Evolutionary conservation across 2,329 filamentous ascomycete genomes (phyloP).

Genomic region (Cordyceps javanica): DNA sequence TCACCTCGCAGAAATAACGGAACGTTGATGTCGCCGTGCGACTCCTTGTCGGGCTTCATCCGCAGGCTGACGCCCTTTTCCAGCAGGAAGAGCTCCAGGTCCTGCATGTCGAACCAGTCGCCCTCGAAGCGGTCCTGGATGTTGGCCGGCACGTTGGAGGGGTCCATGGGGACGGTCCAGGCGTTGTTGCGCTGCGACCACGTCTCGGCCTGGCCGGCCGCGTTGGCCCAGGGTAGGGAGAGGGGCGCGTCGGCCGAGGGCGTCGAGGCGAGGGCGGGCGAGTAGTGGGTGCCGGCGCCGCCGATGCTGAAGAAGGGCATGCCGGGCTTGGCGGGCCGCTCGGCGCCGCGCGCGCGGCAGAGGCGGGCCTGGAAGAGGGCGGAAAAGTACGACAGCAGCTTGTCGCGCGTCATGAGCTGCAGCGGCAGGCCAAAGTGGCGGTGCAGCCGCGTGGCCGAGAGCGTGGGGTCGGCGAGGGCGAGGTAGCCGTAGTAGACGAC

Average conservation of each 20-base stretch:
- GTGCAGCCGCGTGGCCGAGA: conserved; percentile 8
- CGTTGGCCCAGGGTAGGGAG: conserved; percentile 8
- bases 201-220: conserved; percentile 4
- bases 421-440: conserved; percentile 14
- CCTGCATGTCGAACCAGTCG: conserved; percentile 18
- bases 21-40: neutral
- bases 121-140: conserved; percentile 13
- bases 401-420: conserved; percentile 12
- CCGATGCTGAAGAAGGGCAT: conserved; percentile 57
- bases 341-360: neutral
- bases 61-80: conserved; percentile 11
- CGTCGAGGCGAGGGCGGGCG: neutral
- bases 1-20: conserved; percentile 6
- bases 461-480: conserved; percentile 13
- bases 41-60: neutral
- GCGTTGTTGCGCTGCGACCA: conserved; percentile 5
- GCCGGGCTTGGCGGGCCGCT: neutral
- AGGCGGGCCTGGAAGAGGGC: conserved; percentile 14
- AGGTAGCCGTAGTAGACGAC: conserved; percentile 15
- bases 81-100: conserved; percentile 14
- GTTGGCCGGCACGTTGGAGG: conserved; percentile 11
- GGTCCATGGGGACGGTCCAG: conserved; percentile 10
- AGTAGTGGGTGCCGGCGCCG: conserved; percentile 49
- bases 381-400: conserved; percentile 14
- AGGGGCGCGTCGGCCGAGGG: conserved; percentile 2